Conservation (phyloP, 306 rosid species). For the Cucurbita ficifolia region DNA sequence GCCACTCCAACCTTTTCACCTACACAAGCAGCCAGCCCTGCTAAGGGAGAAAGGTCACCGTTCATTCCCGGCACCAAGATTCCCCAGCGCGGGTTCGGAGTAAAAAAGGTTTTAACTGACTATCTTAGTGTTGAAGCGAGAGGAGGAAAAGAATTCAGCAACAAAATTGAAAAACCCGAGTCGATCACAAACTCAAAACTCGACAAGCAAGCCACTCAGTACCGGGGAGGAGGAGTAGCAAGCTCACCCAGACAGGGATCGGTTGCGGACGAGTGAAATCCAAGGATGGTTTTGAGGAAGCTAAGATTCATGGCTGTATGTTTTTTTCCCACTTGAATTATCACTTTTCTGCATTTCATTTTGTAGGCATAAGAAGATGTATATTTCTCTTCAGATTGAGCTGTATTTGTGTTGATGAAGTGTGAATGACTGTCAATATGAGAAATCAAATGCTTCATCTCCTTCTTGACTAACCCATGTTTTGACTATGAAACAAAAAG, state of each 20-base stretch:
- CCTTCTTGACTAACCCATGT: not conserved
- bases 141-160: slow-evolving; percentile 21
- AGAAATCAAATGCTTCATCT: not conserved
- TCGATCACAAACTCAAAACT: slow-evolving; percentile 12
- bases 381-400: not conserved
- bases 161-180: slow-evolving; percentile 20
- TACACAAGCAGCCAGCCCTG: slow-evolving; percentile 32
- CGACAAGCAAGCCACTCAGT: slow-evolving; percentile 23
- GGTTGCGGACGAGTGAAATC: slow-evolving; percentile 8
- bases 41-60: slow-evolving; percentile 44
- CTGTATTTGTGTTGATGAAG: not conserved
- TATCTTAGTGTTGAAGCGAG: slow-evolving; percentile 49
- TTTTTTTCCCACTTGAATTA: not conserved
- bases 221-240: slow-evolving; percentile 14
- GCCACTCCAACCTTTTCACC: slow-evolving; percentile 65
- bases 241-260: slow-evolving; percentile 19
- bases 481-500: not conserved
- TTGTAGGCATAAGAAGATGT: slow-evolving; percentile 3
- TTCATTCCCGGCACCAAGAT: slow-evolving; percentile 22
- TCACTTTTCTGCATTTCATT: not conserved
- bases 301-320: not conserved
- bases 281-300: not conserved
- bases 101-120: slow-evolving; percentile 65
- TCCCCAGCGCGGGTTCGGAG: slow-evolving; percentile 43
- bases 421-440: not conserved